phyloP scores from a whole-genome alignment of 257 asterid genomes.

The Solanum tarapatanum region DNA sequence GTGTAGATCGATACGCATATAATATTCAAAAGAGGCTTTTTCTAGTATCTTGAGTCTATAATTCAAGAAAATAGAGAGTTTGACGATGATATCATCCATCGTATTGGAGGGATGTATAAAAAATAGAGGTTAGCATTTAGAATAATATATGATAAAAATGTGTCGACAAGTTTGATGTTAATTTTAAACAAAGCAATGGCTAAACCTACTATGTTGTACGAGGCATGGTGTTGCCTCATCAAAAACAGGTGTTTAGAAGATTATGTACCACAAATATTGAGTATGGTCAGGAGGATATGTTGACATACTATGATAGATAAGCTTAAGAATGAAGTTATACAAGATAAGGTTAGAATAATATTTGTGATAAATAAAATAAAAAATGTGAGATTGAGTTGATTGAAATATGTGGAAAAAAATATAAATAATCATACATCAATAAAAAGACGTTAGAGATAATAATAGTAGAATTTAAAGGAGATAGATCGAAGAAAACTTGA shows the following conservation, averaged over 20 bases:
- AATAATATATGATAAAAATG: neutral
- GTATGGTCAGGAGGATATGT: neutral
- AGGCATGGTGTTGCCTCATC: neutral
- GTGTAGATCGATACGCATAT: neutral
- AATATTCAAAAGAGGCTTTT: neutral
- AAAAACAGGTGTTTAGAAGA: neutral
- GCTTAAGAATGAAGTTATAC: rapidly evolving
- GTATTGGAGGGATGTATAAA: neutral
- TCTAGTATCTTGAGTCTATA: neutral
- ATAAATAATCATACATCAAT: too few relatives aligned
- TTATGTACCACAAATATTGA: neutral
- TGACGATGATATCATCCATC: neutral
- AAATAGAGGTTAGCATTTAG: neutral
- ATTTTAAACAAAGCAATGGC: neutral
- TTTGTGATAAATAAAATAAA: too few relatives aligned
- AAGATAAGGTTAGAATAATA: rapidly evolving
- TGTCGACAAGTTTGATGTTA: neutral
- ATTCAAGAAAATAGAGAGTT: neutral
- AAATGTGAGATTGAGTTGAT: rapidly evolving
- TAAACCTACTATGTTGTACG: neutral
- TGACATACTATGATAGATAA: neutral
- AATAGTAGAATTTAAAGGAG: too few relatives aligned
- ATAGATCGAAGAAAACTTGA: too few relatives aligned
- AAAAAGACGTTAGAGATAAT: rapidly evolving
- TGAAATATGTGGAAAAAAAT: neutral